Evolutionary conservation across 345 rosid species (phyloP), one percentile per base, ranked within the genome.

Genomic region (Populus deltoides): DNA sequence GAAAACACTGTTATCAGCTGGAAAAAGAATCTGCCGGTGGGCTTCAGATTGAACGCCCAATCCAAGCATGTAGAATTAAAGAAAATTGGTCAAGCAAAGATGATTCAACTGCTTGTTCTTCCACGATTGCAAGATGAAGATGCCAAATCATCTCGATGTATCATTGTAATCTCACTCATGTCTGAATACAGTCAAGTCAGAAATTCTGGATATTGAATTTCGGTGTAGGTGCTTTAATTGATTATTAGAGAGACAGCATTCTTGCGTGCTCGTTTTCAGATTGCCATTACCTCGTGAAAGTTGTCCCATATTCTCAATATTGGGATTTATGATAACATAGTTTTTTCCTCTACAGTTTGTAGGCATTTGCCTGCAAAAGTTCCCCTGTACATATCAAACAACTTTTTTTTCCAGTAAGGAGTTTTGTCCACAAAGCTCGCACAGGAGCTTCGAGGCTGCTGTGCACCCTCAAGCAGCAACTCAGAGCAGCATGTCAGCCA

Each of bases 31-130:
- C 65, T 5, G 53, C 83, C 0, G 94, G 85, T 72, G 87, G 81
- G 35, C 88, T 72, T 47, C 85, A 78, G 51, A 82, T 89, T 20
- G 95, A 91, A 79, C 78, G 88, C 75, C 85, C 88, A 24, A 82
- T 88, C 59, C 84, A 76, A 80, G 85, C 85, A 8, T 91, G 95
- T 78, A 82, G 91, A 82, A 57, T 87, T 47, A 87, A 85, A 69
- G 89, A 86, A 73, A 81, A 75, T 59, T 90, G 95, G 95, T 86
- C 92, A 2, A 83, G 66, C 70, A 86, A 83, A 78, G 90, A 88
- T 3, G 92, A 88, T 73, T 51, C 91, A n/a, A 66, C 77, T 47
- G 62, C 85, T 27, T 88, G 90, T 77, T 83, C 89, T 79, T 86
- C 89, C 63, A 76, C 91, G 3, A 76, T 79, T 79, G 89, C 91